Evolutionary conservation across 1,139 yeast species (phyloP).

Genomic region (Pichia sp.): DNA sequence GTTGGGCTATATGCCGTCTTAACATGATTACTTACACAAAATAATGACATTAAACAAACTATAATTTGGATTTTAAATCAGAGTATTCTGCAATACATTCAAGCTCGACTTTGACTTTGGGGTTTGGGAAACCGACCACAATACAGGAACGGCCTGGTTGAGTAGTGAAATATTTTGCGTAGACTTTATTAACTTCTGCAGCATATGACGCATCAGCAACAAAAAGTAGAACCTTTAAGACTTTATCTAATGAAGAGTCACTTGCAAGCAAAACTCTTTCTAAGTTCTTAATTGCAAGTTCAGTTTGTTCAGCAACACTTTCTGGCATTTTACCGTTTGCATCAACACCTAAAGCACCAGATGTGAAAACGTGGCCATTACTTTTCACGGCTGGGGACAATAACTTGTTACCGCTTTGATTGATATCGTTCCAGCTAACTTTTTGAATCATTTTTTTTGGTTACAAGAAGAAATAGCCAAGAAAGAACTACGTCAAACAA

Average conservation of each 20-base stretch:
- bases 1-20: background rate
- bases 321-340: slow-evolving; percentile 19
- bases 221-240: slow-evolving; percentile 47
- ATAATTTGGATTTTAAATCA: slow-evolving; percentile 5
- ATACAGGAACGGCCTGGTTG: slow-evolving; percentile 56
- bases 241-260: slow-evolving; percentile 45
- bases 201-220: slow-evolving; percentile 42
- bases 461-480: background rate
- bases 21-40: background rate
- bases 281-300: slow-evolving; percentile 39
- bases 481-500: too few relatives aligned
- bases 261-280: slow-evolving; percentile 37
- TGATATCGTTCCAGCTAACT: slow-evolving; percentile 14
- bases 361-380: slow-evolving; percentile 46
- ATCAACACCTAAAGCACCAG: slow-evolving; percentile 37
- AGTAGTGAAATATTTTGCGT: slow-evolving; percentile 40
- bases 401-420: slow-evolving; percentile 11
- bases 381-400: slow-evolving; percentile 43
- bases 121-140: slow-evolving; percentile 40
- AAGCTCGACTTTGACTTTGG: slow-evolving; percentile 36
- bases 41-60: background rate
- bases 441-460: slow-evolving; percentile 7
- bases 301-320: slow-evolving; percentile 33
- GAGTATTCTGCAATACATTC: slow-evolving; percentile 31
- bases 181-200: slow-evolving; percentile 41